These are phyloP conservation scores for Triangularia setosa DNA, from an alignment of 2,329 filamentous ascomycete genomes.

Conservation along the genomic window DNA sequence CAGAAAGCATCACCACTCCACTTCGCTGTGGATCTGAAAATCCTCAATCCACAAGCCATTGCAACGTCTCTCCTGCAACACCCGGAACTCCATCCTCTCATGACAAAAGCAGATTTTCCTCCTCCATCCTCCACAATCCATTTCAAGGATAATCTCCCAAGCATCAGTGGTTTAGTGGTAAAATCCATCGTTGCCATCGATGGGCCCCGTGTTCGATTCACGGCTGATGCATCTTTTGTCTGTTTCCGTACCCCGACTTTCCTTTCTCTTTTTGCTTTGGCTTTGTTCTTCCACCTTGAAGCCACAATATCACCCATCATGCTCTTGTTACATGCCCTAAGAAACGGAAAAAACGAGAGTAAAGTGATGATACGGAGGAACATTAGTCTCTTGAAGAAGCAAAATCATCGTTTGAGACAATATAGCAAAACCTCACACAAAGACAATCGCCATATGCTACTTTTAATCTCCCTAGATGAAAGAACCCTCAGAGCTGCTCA, in stretches of 20 bases:
- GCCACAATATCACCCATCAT: too few relatives aligned
- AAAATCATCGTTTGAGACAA: too few relatives aligned
- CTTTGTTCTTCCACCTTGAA: too few relatives aligned
- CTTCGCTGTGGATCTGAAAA: background rate
- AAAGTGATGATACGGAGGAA: too few relatives aligned
- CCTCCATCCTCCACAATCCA: background rate
- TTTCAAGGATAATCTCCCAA: background rate
- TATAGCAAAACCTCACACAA: too few relatives aligned
- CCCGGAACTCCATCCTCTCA: background rate
- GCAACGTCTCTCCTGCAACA: background rate
- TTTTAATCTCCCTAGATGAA: too few relatives aligned
- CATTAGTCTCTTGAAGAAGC: too few relatives aligned
- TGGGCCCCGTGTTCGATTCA: conserved; percentile 37
- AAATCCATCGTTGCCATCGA: conserved; percentile 54
- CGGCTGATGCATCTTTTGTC: conserved; percentile 25
- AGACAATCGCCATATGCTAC: too few relatives aligned
- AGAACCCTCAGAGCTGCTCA: too few relatives aligned
- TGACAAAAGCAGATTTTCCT: background rate
- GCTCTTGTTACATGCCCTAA: too few relatives aligned
- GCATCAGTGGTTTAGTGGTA: conserved; percentile 49
- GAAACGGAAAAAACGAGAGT: too few relatives aligned
- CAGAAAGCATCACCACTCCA: background rate
- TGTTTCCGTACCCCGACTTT: background rate
- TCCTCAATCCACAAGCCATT: background rate
- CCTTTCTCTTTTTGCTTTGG: background rate